Base-by-base conservation (phyloP, 2,329 filamentous ascomycete species). In the Fusarium nisikadoi region DNA sequence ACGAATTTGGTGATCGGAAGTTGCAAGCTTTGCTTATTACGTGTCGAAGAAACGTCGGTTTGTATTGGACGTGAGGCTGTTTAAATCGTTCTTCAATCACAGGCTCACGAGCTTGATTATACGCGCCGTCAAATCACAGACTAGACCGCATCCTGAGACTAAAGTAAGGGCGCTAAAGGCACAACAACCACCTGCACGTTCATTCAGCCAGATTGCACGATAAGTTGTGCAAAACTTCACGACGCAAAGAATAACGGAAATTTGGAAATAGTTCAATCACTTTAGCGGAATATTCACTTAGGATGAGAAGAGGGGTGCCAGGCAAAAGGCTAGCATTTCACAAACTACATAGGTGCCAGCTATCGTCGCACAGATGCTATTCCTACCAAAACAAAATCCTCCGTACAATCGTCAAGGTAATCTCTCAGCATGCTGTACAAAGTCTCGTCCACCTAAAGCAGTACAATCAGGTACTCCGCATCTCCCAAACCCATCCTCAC, bases 81-180 rank as follows among this genome's bases (percentile, higher is more conserved):
- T 52, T n/a, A 52, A 20, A 27, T 38, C 27, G 6, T 52, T 25
- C 31, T 27, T 27, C 9, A 52, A 3, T 6, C 17, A 23, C 10
- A 6, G 20, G 14, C 10, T 31, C 0, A 19, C 4, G 0, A 17
- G 20, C n/a, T 3, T 0, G 25, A 31, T 16, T 17, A 27, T 58
- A 58, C 55, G 55, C 55, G 12, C n/a, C 14, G 16, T 23, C 43
- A 4, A 58, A 52, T 58, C 2, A 5, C 9, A 6, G 11, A 17
- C 43, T 29, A 46, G 23, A 25, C 23, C 23, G 23, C 23, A 25
- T 5, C 5, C 23, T 25, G 23, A 25, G 23, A 25, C 23, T 25
- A 25, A 25, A 25, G 23, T 5, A 25, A 25, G 23, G 23, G 23
- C 23, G 25, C 43, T 29, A 46, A 16, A 11, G n/a, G 19, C 25